Conservation (phyloP, 2,329 filamentous ascomycete genomes). For the Alternaria solani region DNA sequence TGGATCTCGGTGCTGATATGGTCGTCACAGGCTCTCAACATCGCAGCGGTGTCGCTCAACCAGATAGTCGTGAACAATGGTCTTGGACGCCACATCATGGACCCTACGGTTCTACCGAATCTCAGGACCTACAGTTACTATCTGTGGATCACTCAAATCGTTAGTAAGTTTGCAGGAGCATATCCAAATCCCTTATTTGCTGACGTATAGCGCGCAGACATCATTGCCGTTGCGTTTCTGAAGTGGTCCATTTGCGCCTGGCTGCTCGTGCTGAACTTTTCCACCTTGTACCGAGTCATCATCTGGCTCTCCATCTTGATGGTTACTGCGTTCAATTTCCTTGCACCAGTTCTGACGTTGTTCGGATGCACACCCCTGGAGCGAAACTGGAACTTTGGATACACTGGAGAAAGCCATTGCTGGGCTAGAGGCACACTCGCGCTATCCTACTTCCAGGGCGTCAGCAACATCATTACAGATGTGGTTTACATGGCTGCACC, state of each 20-base stretch:
- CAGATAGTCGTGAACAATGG: slow-evolving; percentile 28
- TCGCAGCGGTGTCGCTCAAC: slow-evolving; percentile 20
- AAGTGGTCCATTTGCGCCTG: slow-evolving; percentile 45
- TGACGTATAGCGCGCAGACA: slow-evolving; percentile 13
- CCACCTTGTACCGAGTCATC: slow-evolving; percentile 31
- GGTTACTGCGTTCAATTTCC: slow-evolving; percentile 38
- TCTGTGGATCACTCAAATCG: slow-evolving; percentile 35
- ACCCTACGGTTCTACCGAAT: slow-evolving; percentile 28
- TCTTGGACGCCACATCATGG: slow-evolving; percentile 35
- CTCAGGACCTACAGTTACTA: slow-evolving; percentile 31
- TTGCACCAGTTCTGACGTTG: slow-evolving; percentile 33
- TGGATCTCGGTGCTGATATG: slow-evolving; percentile 9
- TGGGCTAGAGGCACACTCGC: slow-evolving; percentile 32
- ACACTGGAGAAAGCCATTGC: slow-evolving; percentile 25
- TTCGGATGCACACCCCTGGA: slow-evolving; percentile 40
- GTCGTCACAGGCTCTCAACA: slow-evolving; percentile 23
- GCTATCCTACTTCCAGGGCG: slow-evolving; percentile 37
- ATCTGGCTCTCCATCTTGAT: slow-evolving; percentile 41
- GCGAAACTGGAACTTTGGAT: slow-evolving; percentile 37
- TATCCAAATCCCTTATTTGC: neutral
- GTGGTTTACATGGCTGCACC: slow-evolving; percentile 40
- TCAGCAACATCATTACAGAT: slow-evolving; percentile 42
- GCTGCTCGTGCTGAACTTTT: slow-evolving; percentile 41
- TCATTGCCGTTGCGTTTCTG: slow-evolving; percentile 39
- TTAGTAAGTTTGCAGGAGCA: slow-evolving; percentile 17